phyloP scores from a whole-genome alignment of 169 alveolate genomes.

The Cytauxzoon felis region DNA sequence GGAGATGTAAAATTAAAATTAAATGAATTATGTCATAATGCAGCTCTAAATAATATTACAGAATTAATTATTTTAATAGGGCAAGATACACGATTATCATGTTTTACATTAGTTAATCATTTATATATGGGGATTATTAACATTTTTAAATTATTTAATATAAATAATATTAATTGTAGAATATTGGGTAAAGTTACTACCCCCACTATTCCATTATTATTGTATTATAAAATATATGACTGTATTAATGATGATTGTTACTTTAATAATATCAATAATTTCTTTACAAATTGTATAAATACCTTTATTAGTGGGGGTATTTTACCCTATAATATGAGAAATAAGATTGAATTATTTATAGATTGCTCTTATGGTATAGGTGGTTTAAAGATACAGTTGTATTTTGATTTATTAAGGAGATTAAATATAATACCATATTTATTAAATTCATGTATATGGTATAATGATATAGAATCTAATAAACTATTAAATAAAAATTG shows the following conservation, averaged over 20 bases:
- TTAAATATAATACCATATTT: constrained; percentile 21
- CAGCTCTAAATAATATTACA: neutral
- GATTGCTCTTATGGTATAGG: constrained; percentile 59
- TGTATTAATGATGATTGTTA: constrained; percentile 6
- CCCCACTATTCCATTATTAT: constrained; percentile 39
- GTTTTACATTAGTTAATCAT: constrained; percentile 1
- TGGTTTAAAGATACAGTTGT: constrained; percentile 13
- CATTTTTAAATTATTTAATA: constrained; percentile 10
- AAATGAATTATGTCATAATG: neutral
- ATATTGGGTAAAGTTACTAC: constrained; percentile 39
- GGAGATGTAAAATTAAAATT: neutral
- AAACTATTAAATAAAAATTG: constrained; percentile 26
- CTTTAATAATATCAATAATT: neutral
- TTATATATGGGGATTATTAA: constrained; percentile 30
- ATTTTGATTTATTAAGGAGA: constrained; percentile 29
- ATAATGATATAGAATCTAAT: neutral
- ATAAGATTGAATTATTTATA: constrained; percentile 4
- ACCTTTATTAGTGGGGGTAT: constrained; percentile 16
- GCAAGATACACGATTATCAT: constrained; percentile 34
- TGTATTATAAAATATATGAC: neutral
- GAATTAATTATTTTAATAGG: constrained; percentile 30
- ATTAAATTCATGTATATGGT: constrained; percentile 11
- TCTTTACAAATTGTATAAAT: neutral
- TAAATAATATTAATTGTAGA: constrained; percentile 5
- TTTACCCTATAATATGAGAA: constrained; percentile 5